Base-by-base conservation (phyloP, 2,329 filamentous ascomycete genomes). In the Diplodia seriata region DNA sequence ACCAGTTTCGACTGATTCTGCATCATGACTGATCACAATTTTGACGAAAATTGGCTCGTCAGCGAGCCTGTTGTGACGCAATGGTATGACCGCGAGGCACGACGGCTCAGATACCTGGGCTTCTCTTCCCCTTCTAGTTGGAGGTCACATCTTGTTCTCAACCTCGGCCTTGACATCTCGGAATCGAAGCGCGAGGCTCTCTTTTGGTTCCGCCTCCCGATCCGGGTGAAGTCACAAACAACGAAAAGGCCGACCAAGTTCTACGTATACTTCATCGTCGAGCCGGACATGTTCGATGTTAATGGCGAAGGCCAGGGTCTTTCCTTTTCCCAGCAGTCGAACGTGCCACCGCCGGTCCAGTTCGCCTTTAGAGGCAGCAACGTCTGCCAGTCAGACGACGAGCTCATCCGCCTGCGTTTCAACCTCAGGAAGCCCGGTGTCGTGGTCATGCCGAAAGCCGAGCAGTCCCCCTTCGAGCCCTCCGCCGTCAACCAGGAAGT, bases 391-490 rank as follows among this genome's bases (percentile, higher is more conserved):
- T 64, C 61, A 36, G 61, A 53, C 47, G 49, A n/a, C 18, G 61
- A 64, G 15, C 29, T 64, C 49, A 29, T 53, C 12, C 61, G 61
- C 47, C 49, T 64, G 20, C 47, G 49, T 20, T 51, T 64, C 61
- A 40, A 51, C 15, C 61, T 64, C 23, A 40, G 9, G 6, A 53
- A 12, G 29, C 61, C 61, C n/a, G 49, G 61, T 26, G 31, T 53
- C 31, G 61, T 53, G 26, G 33, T 64, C 61, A 53, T 64, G 61
- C 61, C 61, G 18, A 64, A 64, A 29, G 61, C 47, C 12, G 61
- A 38, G 2, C n/a, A 51, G 6, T 38, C 11, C n/a, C 61, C 61
- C 1, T 64, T 38, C 47, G 57, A 61, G 15, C 57, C 57, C 18
- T 64, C 61, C 1, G 47, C 47, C 47, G 15, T 64, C 49, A 64